A percentile compares a stretch with the other conserved stretches of the same genome.
phyloP scores from a whole-genome alignment of 331 rosid genomes.

The Rosa hybrid region DNA sequence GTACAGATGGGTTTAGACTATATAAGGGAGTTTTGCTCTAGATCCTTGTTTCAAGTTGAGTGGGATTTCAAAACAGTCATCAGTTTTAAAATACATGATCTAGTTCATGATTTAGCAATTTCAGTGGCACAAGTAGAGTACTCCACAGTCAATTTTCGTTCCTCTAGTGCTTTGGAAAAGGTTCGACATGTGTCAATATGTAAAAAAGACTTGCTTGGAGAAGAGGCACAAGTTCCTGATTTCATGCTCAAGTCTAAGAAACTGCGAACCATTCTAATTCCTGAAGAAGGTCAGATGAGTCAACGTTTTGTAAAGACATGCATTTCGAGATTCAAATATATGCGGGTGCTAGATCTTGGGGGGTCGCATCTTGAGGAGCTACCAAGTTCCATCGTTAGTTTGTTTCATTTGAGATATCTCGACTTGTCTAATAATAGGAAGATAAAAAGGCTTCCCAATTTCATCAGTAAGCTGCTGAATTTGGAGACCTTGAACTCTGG shows the following conservation, averaged over 20 bases:
- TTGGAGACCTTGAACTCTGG: background rate
- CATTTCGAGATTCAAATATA: background rate
- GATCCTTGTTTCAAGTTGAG: too few relatives aligned
- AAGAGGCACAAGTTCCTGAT: too few relatives aligned
- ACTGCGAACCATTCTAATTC: too few relatives aligned
- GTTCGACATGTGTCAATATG: too few relatives aligned
- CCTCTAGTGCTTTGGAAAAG: too few relatives aligned
- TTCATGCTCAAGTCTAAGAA: too few relatives aligned
- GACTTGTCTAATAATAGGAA: background rate
- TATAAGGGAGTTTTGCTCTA: background rate
- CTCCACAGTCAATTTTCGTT: background rate
- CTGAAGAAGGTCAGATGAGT: too few relatives aligned
- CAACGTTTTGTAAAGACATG: too few relatives aligned
- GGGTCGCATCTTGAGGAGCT: background rate
- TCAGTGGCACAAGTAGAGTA: background rate
- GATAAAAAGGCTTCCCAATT: background rate
- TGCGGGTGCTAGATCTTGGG: background rate
- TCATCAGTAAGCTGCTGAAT: background rate
- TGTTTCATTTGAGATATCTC: constrained; percentile 8
- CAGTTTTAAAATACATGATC: background rate
- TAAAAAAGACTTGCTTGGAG: too few relatives aligned
- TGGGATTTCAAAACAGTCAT: background rate
- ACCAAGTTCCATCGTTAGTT: background rate
- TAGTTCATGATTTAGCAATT: background rate
- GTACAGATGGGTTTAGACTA: constrained; percentile 13